Percentiles rank a stretch among this genome's conserved stretches.
Conservation (phyloP, 306 rosid genomes). For the Aeschynomene evenia region DNA sequence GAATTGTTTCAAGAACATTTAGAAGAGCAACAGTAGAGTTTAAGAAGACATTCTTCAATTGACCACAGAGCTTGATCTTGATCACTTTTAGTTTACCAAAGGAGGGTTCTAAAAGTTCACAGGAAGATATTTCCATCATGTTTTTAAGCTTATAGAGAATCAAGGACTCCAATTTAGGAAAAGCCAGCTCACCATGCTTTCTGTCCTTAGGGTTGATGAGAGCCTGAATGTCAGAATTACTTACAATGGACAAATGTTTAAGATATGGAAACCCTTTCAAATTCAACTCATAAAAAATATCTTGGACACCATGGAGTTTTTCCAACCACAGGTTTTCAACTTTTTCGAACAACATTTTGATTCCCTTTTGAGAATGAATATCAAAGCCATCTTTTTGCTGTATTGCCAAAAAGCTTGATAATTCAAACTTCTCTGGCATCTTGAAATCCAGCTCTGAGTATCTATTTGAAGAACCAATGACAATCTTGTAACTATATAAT, state of each 20-base stretch:
- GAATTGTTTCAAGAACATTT: constrained; percentile 26
- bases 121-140: background rate
- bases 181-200: background rate
- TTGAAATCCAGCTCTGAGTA: constrained; percentile 4
- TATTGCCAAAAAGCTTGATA: constrained; percentile 26
- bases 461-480: constrained; percentile 33
- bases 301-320: constrained; percentile 15
- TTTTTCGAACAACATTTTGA: constrained; percentile 31
- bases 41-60: constrained; percentile 23
- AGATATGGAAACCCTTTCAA: constrained; percentile 32
- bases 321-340: constrained; percentile 38
- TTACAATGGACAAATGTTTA: constrained; percentile 30
- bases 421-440: constrained; percentile 27
- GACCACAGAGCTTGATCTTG: constrained; percentile 1
- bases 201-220: constrained; percentile 18
- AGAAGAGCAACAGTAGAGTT: constrained; percentile 3
- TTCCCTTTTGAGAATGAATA: constrained; percentile 28
- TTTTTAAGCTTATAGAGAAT: constrained; percentile 8
- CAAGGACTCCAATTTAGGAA: constrained; percentile 33
- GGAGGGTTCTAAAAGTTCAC: constrained; percentile 21
- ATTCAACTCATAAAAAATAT: constrained; percentile 12
- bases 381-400: background rate
- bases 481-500: constrained; percentile 32
- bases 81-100: constrained; percentile 35
- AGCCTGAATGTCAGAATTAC: background rate